Conservation (phyloP, 768 basidiomycete genomes). For the Fistulinella prunicolor region DNA sequence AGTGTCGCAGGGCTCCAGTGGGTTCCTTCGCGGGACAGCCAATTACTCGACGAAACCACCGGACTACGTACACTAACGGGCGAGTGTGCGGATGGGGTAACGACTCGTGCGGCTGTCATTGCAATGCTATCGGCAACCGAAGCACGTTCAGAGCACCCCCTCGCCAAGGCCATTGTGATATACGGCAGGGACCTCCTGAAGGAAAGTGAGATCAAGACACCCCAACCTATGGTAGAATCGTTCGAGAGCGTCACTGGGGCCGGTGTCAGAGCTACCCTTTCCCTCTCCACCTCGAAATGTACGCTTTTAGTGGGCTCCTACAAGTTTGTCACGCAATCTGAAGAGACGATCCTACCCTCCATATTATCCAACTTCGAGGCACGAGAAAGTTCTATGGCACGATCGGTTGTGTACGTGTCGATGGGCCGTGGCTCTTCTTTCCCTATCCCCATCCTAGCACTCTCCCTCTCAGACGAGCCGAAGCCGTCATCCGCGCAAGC, state of each 20-base stretch:
- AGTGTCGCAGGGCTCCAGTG: constrained; percentile 75
- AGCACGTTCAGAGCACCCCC: constrained; percentile 91
- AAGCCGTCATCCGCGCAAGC: constrained; percentile 84
- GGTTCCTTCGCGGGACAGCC: constrained; percentile 45
- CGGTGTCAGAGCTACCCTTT: constrained; percentile 74
- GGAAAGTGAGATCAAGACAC: constrained; percentile 36
- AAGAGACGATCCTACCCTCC: constrained; percentile 52
- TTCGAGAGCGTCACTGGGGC: constrained; percentile 91
- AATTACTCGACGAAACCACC: constrained; percentile 14
- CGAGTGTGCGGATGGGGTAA: constrained; percentile 59
- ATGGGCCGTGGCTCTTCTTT: constrained; percentile 40
- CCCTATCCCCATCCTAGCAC: constrained; percentile 65
- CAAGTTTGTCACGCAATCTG: constrained; percentile 60
- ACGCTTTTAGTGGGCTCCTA: constrained; percentile 75
- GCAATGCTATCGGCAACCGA: constrained; percentile 86
- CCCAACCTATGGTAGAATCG: constrained; percentile 55
- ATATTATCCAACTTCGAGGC: constrained; percentile 62
- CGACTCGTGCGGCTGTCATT: constrained; percentile 57
- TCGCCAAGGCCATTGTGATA: constrained; percentile 87
- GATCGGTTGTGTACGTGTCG: constrained; percentile 87
- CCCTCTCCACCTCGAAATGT: constrained; percentile 49
- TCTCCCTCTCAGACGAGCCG: constrained; percentile 85
- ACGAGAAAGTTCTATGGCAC: constrained; percentile 67
- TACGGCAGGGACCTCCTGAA: constrained; percentile 70
- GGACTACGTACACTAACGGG: constrained; percentile 12